Base-by-base conservation (phyloP, 352 stramenopile genomes). In the Phytophthora aleatoria region DNA sequence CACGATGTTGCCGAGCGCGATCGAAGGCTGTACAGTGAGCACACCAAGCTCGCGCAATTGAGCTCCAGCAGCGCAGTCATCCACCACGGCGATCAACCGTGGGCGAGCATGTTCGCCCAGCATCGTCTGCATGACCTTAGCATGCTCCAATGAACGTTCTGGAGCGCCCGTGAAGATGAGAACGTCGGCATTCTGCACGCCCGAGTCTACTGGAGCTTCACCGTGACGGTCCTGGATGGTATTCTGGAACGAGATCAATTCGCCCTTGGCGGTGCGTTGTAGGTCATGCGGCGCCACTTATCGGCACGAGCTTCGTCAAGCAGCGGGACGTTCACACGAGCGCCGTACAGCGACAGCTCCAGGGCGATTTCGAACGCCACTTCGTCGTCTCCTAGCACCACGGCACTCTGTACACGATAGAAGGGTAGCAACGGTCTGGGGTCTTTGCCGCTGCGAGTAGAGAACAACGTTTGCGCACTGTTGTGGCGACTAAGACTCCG, bases 181-280 rank as follows among this genome's bases (percentile, higher is more conserved):
- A 8, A 87, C 76, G 48, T 90, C 81, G 0, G 64, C 69, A 7
- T 74, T 81, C 15, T 77, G 65, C 64, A 87, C 61, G 11, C 67
- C 56, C 9, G 60, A 69, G 27, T 69, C 65, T 20, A 15, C 31
- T 0, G 78, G 60, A 15, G 69, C 16, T 1, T 81, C 56, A 3
- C 57, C 53, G 3, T 56, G 48, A 10, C 63, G 45, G 36, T 87
- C 73, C 15, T 78, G 72, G 16, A 87, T 71, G 27, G 84, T 76
- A 69, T 89, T 86, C 45, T 83, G 79, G 67, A 78, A 87, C 47
- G 76, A 83, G 41, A 86, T 88, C 50, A 87, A 63, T 36, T 89
- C 76, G 12, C 71, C 78, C 41, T 89, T 87, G 41, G 76, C 76
- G 15, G 71, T 85, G 1, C 78, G 76, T 38, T 71, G 62, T 35